Evolutionary conservation across 2,329 filamentous ascomycete species (phyloP), one percentile per base, ranked within the genome.

Genomic region (Xylariomycetidae sp.): DNA sequence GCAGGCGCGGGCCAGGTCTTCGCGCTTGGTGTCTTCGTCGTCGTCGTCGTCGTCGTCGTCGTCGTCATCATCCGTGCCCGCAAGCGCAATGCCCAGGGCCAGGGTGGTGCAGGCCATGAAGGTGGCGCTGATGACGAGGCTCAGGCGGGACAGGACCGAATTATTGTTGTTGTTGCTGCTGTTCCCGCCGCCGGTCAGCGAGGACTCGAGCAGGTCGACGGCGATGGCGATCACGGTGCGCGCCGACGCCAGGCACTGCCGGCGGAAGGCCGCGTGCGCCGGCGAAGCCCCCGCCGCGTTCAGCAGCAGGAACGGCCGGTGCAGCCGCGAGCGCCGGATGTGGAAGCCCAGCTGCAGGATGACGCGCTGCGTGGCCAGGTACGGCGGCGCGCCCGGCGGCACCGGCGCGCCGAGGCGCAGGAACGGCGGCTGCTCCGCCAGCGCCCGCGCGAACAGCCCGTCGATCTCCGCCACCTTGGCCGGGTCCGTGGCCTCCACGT

Each of bases 391-490:
- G 3, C 18, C 23, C 0, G 23, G 10, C 1, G 46, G 38, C 1
- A 49, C 37, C 2, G 42, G 40, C 1, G 35, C 40, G 2, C 36
- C 34, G 1, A 40, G 39, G 2, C 31, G 35, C 6, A 52, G 33
- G 14, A 38, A 41, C 0, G 44, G 34, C 0, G 53, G 53, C 10
- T 54, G 37, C 2, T 35, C 25, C 5, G 37, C 23, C 3, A 52
- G 17, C 1, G 31, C 37, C 6, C 43, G 34, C 15, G 43, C 35
- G 12, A 56, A 55, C 9, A 54, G 43, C 2, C 20, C 27, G 37
- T 63, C 60, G 4, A 64, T 41, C 7, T 57, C 49, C 23, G 57
- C 25, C 10, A 64, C 49, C 10, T 47, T 47, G 2, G 50, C 41
- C 24, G 60, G 58, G 17, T 56, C 42, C 4, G 51, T 43, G 15